Base-by-base conservation (phyloP, 352 stramenopile genomes). In the Paralagenidium karlingii region DNA sequence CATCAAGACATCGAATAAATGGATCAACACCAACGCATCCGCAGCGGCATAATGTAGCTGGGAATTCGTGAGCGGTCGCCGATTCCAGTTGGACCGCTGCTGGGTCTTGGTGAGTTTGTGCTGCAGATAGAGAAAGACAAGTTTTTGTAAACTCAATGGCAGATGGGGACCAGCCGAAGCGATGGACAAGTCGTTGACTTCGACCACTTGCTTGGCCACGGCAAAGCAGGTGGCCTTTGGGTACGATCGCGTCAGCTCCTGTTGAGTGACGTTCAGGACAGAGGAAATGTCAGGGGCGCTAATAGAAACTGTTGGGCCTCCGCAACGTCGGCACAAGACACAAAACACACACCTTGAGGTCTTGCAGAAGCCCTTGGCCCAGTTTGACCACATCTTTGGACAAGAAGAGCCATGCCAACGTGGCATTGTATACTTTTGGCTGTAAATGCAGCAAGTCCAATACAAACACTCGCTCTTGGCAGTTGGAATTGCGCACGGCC, bases 71-170 rank as follows among this genome's bases (percentile, higher is more conserved):
- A 87, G 57, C 11, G 74, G 74, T 9, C 74, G 64, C 8, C 74
- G 55, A 34, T 74, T 73, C 74, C 74, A 87, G 43, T 87, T 84
- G 15, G 74, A 87, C 19, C 52, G 76, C 51, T 87, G 74, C 61
- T 84, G 74, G 13, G 70, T 84, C 53, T 85, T 85, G 5, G 65
- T 64, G 11, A 88, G 55, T 24, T 68, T 71, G 20, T 55, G 61
- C 34, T 79, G 53, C 31, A 88, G 53, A 40, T 82, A 88, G 26
- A 81, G 61, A 40, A 63, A 82, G 21, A 80, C 70, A 5, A 85
- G 55, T 38, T 88, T 88, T 49, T 88, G 69, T 12, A 88, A 50
- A 51, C 74, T 85, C 3, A 88, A 51, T 19, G 55, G 58, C 26
- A 69, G 56, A 47, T 81, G 67, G 3, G 49, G 45, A n/a, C 68